Evolutionary conservation across 495 filamentous ascomycete genomes (phyloP), one percentile per base, ranked within the genome.

Genomic region (Glarea lozoyensis): DNA sequence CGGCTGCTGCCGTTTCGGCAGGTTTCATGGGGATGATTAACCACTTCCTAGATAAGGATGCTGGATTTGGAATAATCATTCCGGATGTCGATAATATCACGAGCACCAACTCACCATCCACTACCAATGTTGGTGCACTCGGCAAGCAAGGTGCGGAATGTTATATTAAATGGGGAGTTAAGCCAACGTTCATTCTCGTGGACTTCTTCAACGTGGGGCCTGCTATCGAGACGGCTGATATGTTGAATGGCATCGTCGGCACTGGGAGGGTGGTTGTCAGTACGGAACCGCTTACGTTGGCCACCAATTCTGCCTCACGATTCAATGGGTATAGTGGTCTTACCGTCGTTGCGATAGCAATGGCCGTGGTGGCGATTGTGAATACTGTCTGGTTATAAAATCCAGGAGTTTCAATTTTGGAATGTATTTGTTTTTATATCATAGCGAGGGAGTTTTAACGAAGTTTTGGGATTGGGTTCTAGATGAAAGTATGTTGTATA

Each of bases 191-290:
- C 30, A 60, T 84, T 24, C 60, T 86, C 22, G 69, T 81, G 13
- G 82, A 88, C 59, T 86, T 84, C 60, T 79, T 71, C 37, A 75
- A 81, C 55, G 56, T 73, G 35, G 81, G 80, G 0, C 63, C 69
- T n/a, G 59, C 69, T n/a, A 70, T 83, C 34, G 55, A 54, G 6
- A 70, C 73, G 4, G 76, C 80, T 40, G 68, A 76, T 53, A 42
- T 43, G 27, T 32, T 82, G 44, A 86, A 85, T 61, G 71, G 76
- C 21, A 62, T 84, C 37, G 52, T 36, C 2, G 42, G 62, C 5
- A 53, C 54, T 0, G 64, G 65, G 16, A 53, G 66, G 25, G 57
- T 49, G n/a, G 57, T 41, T 34, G 37, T 56, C 2, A 43, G 21
- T n/a, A 49, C 45, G 2, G 42, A 31, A 2, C 16, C 34, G 13